Percentiles rank a stretch among this genome's conserved stretches.
Evolutionary conservation across 371 early-diverging fungal genomes (phyloP).

Genomic region (Blakeslea trispora): DNA sequence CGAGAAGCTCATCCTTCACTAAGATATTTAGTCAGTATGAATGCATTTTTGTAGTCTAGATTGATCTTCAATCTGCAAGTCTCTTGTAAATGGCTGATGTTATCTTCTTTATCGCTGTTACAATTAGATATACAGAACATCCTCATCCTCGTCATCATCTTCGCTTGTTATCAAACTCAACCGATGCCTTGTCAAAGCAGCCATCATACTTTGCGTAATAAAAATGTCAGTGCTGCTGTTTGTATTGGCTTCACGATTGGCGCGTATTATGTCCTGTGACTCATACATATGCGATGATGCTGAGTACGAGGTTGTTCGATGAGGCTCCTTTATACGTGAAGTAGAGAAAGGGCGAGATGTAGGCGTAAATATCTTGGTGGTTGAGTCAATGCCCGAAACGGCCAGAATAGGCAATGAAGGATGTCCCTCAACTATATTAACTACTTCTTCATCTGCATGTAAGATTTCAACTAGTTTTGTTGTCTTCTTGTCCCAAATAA

Average conservation of each 20-base stretch:
- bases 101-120: too few relatives aligned
- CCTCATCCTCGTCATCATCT: neutral
- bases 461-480: conserved; percentile 65
- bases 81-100: too few relatives aligned
- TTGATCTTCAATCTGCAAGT: too few relatives aligned
- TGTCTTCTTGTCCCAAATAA: conserved; percentile 75
- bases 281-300: conserved; percentile 41
- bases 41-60: too few relatives aligned
- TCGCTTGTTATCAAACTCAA: neutral
- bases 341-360: conserved; percentile 35
- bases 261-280: conserved; percentile 26
- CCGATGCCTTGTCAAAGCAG: conserved; percentile 17
- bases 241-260: conserved; percentile 25
- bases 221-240: conserved; percentile 15
- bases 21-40: too few relatives aligned
- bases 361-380: conserved; percentile 71
- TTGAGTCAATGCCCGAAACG: conserved; percentile 73
- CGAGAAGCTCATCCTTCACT: too few relatives aligned
- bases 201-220: conserved; percentile 32
- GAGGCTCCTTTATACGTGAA: conserved; percentile 30
- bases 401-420: conserved; percentile 53
- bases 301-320: conserved; percentile 29
- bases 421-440: conserved; percentile 59
- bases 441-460: conserved; percentile 63
- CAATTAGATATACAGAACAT: neutral